Evolutionary conservation across 1,284 basidiomycete genomes (phyloP).

Genomic region (Puccinia sorghi): DNA sequence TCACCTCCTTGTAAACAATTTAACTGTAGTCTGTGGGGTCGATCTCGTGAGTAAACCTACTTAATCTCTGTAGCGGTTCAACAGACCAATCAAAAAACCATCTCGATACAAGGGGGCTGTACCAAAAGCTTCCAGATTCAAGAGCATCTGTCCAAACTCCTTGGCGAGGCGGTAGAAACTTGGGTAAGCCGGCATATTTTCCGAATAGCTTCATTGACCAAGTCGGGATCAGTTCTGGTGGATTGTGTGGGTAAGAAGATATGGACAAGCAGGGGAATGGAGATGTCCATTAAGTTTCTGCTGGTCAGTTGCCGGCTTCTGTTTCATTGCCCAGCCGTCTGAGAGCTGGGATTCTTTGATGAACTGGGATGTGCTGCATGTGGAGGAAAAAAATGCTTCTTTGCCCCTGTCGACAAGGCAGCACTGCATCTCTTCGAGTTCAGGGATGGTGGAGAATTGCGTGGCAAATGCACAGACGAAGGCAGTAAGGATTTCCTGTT

Average conservation of each 20-base stretch:
- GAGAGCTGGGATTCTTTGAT: slow-evolving; percentile 84
- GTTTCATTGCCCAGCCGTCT: slow-evolving; percentile 79
- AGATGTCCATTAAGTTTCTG: slow-evolving; percentile 75
- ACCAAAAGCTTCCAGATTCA: slow-evolving; percentile 79
- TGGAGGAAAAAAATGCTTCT: slow-evolving; percentile 97
- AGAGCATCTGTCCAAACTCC: slow-evolving; percentile 92
- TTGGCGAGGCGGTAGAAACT: slow-evolving; percentile 83
- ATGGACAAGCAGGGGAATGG: slow-evolving; percentile 81
- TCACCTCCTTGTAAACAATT: slow-evolving; percentile 89
- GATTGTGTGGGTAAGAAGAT: slow-evolving; percentile 69
- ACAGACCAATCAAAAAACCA: slow-evolving; percentile 64
- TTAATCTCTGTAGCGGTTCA: slow-evolving; percentile 42
- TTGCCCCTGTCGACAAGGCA: slow-evolving; percentile 84
- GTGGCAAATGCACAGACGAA: slow-evolving; percentile 71
- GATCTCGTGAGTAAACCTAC: slow-evolving; percentile 57
- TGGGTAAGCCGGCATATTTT: slow-evolving; percentile 74
- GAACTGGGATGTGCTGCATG: slow-evolving; percentile 88
- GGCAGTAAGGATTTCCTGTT: slow-evolving; percentile 79
- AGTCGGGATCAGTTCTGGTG: slow-evolving; percentile 76
- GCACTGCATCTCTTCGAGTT: slow-evolving; percentile 74
- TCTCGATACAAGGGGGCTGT: slow-evolving; percentile 87
- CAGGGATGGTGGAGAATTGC: slow-evolving; percentile 66
- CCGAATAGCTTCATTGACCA: slow-evolving; percentile 85
- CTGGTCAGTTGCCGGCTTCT: slow-evolving; percentile 69
- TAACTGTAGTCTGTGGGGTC: slow-evolving; percentile 90